Evolutionary conservation across 2,329 filamentous ascomycete species (phyloP), one percentile per base, ranked within the genome.

Genomic region (Penicillium sp.): DNA sequence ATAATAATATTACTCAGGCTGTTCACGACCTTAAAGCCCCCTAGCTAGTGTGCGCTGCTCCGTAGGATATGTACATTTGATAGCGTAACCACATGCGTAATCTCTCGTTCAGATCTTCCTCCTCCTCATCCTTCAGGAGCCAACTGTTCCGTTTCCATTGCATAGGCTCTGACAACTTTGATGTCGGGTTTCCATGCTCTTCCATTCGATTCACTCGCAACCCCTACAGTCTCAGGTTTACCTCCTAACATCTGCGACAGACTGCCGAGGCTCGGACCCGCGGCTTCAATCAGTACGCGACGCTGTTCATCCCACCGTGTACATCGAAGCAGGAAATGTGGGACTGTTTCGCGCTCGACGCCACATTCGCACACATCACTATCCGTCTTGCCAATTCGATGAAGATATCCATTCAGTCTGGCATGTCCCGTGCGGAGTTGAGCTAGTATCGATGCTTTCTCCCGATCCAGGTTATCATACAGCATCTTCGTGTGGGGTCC

Each of bases 391-490:
- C 39, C 40, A 27, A 48, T 48, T 5, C 39, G 40, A 38, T 48
- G 24, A 28, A 48, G 39, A 38, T 43, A 48, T 30, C 46, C 14
- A 22, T 48, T 43, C 11, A 48, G 30, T 36, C 40, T 28, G 20
- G 22, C 40, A 30, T 48, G 30, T 22, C 30, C 46, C 22, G 40
- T 49, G 31, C 33, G 24, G 33, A 44, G 31, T 40, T 44, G 33
- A 40, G 41, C 16, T 40, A 44, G 24, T 39, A 44, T 49, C 18
- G 33, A 50, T 46, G 22, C 43, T 50, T 36, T 42, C 13, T 50
- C 48, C 14, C n/a, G 28, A 38, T 43, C n/a, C 18, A 35, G 43
- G 22, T 43, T 11, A 42, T 50, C 35, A 42, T 46, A 50, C 3
- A 42, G 22, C 14, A 46, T 46, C 43, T 46, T 50, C n/a, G 30